Evolutionary conservation across 306 rosid genomes (phyloP), one percentile per base, ranked within the genome.

Genomic region (Prinsepia uniflora): DNA sequence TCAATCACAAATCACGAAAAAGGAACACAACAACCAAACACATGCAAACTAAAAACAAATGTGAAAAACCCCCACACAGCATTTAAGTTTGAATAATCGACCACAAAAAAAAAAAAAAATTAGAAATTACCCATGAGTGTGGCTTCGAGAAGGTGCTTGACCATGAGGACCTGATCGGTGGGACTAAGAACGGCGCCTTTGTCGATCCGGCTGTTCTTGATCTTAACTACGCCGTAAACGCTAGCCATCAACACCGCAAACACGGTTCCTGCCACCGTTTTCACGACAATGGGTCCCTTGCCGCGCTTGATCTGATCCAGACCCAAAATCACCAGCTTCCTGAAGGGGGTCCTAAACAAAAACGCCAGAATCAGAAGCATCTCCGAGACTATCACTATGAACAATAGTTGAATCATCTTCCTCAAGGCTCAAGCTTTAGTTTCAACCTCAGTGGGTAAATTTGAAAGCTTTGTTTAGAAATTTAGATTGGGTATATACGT

Each of bases 111-210:
- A 39, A 57, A 13, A 19, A 10, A 6, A 67, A 62, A 58, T 12
- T 59, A 41, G 57, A 3, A 18, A 14, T 73, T 82, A 94, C 99
- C 99, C 96, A 91, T 82, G 18, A 91, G 91, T 49, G 99, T 94
- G 61, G 92, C 86, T 82, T 94, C 96, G 12, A 94, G 96, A 62
- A 89, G 89, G 59, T 84, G 92, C 56, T 82, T 86, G 70, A 86
- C 88, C 96, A 94, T 78, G 67, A 94, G 97, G 80, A 94, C 84
- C 88, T 94, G 97, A 94, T 94, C 96, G 81, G 99, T 94, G 36
- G 96, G 96, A 73, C 82, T 91, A 44, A 67, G 53, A 44, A 67
- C 76, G 42, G 63, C 95, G 15, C 81, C 74, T 9, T 47, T 91
- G 18, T 84, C 91, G 79, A 82, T 78, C 91, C 80, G 79, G 30